Evolutionary conservation across 2,329 filamentous ascomycete species (phyloP).

Genomic region (Fusarium proliferatum): DNA sequence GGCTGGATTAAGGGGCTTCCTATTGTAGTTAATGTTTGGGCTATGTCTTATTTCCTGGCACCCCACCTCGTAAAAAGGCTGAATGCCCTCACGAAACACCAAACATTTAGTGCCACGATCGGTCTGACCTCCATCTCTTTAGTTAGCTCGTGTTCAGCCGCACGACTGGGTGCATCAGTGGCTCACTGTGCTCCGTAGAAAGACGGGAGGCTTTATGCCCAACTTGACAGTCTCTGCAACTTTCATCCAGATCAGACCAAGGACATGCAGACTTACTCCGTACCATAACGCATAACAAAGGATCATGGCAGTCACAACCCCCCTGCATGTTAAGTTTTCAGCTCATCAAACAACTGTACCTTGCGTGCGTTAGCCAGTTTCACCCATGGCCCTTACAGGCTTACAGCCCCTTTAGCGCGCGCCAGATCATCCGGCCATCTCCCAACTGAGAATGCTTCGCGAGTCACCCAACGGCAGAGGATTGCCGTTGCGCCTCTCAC

Average conservation of each 20-base stretch:
- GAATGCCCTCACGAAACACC: neutral
- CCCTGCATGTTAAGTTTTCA: neutral
- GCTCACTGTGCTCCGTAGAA: neutral
- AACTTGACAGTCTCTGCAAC: no score
- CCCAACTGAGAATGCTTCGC: slow-evolving; percentile 6
- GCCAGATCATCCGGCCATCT: neutral
- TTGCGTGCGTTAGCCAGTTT: slow-evolving; percentile 1
- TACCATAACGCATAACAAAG: neutral
- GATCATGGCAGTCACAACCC: neutral
- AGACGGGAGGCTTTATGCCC: neutral
- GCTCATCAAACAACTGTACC: neutral
- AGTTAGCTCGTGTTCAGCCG: neutral
- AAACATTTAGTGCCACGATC: neutral
- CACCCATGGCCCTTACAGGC: neutral
- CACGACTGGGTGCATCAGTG: neutral
- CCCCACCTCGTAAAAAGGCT: neutral
- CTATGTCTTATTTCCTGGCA: neutral
- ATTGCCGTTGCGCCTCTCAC: neutral
- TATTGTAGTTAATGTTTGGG: neutral
- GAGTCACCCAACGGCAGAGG: neutral
- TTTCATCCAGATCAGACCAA: neutral
- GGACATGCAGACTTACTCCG: neutral
- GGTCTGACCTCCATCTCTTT: neutral
- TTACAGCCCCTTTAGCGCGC: neutral
- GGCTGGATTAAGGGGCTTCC: neutral